A percentile compares a stretch with the other conserved stretches of the same genome.
Conservation (phyloP, 441 rosid species). For the Geranium incanum region DNA sequence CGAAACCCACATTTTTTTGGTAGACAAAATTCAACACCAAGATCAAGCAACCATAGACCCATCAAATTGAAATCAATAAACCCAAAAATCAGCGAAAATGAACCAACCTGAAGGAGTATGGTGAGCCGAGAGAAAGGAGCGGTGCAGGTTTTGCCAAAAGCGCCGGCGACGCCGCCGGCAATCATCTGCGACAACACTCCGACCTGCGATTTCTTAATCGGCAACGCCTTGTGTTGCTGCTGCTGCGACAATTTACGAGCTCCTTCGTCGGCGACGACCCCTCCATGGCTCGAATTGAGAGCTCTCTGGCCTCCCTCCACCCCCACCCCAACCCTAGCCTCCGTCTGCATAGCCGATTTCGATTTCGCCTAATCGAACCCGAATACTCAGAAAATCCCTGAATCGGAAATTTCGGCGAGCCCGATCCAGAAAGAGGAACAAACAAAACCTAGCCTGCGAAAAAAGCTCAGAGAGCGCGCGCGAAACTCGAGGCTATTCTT, state of each 20-base stretch:
- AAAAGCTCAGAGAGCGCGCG: conserved; percentile 2
- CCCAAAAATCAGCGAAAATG: background rate
- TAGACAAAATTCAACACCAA: no score
- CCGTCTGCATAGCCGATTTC: conserved; percentile 55
- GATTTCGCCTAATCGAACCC: background rate
- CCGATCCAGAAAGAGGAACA: background rate
- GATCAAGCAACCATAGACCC: background rate
- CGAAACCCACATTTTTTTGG: background rate
- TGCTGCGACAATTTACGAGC: conserved; percentile 32
- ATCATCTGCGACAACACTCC: conserved; percentile 73
- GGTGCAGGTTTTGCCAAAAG: conserved; percentile 91
- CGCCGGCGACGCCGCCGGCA: conserved; percentile 90
- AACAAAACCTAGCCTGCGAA: background rate
- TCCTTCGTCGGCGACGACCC: conserved; percentile 25
- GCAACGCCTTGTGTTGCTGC: conserved; percentile 33
- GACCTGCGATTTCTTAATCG: conserved; percentile 43
- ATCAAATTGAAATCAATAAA: background rate
- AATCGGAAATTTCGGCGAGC: background rate
- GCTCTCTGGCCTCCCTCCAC: conserved; percentile 41
- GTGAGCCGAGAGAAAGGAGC: conserved; percentile 93
- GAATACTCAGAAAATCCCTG: background rate
- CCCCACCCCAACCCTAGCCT: conserved; percentile 73
- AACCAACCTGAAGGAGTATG: conserved; percentile 93
- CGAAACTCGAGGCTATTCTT: background rate
- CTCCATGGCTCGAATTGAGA: conserved; percentile 45